phyloP scores from a whole-genome alignment of 23 red algal genomes.

The Gracilariopsis chorda region DNA sequence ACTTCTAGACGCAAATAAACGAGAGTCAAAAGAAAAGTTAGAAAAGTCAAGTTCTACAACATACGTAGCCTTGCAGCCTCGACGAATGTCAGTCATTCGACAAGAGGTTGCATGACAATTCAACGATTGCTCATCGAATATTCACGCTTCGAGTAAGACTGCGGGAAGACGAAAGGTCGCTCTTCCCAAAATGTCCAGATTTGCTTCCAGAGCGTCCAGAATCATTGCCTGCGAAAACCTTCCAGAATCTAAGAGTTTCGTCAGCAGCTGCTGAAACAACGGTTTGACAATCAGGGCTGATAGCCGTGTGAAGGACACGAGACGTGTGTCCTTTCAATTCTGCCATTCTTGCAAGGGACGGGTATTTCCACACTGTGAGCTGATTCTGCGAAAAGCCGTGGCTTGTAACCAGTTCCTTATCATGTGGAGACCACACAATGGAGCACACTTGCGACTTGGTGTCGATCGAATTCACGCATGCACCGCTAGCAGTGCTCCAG shows the following conservation, averaged over 20 bases:
- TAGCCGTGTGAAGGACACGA: conserved; percentile 86
- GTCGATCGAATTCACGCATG: conserved; percentile 93
- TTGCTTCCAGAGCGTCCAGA: background rate
- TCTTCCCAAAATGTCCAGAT: conserved; percentile 5
- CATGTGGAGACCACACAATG: conserved; percentile 86
- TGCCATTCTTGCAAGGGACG: conserved; percentile 79
- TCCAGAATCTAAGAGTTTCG: conserved; percentile 99
- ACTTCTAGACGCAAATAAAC: conserved; percentile 2
- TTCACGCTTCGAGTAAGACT: background rate
- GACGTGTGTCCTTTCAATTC: conserved; percentile 96
- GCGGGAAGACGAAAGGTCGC: conserved; percentile 14
- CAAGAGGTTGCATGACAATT: too few species aligned
- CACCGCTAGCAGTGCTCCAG: conserved; percentile 88
- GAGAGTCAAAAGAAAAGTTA: too few species aligned
- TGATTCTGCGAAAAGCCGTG: conserved; percentile 99
- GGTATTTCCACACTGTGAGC: conserved; percentile 97
- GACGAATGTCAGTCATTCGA: too few species aligned
- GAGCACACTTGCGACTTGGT: conserved; percentile 98
- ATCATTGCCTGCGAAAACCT: conserved; percentile 76
- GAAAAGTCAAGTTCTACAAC: too few species aligned
- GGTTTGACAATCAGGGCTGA: conserved; percentile 95
- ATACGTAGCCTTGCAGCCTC: too few species aligned
- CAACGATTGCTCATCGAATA: conserved; percentile 43
- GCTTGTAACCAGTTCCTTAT: conserved; percentile 93
- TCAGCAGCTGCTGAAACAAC: conserved; percentile 94